Evolutionary conservation across 495 filamentous ascomycete species (phyloP).

Genomic region (Amphirosellinia nigrospora): DNA sequence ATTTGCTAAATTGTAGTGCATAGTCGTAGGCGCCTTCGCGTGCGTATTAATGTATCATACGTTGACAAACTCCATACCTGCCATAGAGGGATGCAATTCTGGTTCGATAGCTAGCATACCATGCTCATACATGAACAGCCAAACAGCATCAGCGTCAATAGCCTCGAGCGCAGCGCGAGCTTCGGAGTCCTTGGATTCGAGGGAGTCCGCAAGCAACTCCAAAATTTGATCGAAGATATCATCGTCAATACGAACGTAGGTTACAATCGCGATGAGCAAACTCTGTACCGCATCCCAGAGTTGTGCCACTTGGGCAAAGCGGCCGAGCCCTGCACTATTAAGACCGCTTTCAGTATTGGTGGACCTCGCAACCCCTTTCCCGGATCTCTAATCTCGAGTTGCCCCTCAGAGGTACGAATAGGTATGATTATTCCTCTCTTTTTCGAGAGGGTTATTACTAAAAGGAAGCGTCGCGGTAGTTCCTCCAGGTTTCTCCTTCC

Average conservation of each 20-base stretch:
- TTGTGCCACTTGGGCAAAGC: constrained; percentile 59
- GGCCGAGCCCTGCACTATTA: constrained; percentile 46
- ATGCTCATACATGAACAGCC: constrained; percentile 61
- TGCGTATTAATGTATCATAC: no score
- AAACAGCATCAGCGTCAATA: constrained; percentile 74
- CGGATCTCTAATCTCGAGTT: constrained; percentile 24
- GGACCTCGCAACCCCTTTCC: neutral
- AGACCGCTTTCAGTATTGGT: constrained; percentile 17
- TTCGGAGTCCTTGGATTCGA: constrained; percentile 54
- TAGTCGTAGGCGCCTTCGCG: no score
- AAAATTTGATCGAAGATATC: constrained; percentile 73
- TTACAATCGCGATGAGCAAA: constrained; percentile 60
- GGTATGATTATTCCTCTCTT: constrained; percentile 39
- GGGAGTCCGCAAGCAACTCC: constrained; percentile 59
- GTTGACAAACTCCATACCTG: constrained; percentile 17
- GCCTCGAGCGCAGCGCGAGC: constrained; percentile 60
- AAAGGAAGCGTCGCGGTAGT: constrained; percentile 33
- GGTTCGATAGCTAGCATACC: constrained; percentile 35
- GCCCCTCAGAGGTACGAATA: constrained; percentile 26
- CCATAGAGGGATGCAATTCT: neutral
- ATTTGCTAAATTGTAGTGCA: no score
- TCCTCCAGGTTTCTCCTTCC: constrained; percentile 46
- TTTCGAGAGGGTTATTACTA: constrained; percentile 21
- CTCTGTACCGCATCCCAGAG: constrained; percentile 64
- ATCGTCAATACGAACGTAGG: constrained; percentile 63